Evolutionary conservation across 2,329 filamentous ascomycete species (phyloP).

Genomic region (Penicillium hesseltinei): DNA sequence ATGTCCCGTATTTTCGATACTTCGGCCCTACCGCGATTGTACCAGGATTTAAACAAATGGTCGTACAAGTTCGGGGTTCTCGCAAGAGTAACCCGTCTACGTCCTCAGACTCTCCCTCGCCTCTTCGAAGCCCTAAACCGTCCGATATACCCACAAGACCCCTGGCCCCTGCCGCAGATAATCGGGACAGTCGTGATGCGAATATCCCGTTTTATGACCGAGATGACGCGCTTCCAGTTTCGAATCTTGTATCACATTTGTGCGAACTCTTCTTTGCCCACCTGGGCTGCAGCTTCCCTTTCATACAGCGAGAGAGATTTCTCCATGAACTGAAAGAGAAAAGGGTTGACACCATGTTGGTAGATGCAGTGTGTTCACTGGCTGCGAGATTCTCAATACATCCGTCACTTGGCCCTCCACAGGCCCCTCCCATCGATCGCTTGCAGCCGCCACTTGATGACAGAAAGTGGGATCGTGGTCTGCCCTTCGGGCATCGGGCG

Average conservation of each 20-base stretch:
- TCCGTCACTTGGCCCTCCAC: constrained; percentile 49
- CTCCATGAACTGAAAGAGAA: constrained; percentile 76
- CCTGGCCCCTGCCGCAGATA: constrained; percentile 23
- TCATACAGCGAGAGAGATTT: constrained; percentile 71
- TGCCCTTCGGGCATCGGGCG: constrained; percentile 75
- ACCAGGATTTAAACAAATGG: constrained; percentile 90
- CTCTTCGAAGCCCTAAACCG: constrained; percentile 35
- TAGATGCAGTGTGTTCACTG: constrained; percentile 80
- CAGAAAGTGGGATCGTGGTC: constrained; percentile 65
- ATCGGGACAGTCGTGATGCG: constrained; percentile 32
- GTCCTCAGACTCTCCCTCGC: constrained; percentile 40
- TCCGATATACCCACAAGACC: constrained; percentile 20
- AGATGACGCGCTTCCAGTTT: constrained; percentile 67
- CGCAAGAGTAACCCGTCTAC: constrained; percentile 41
- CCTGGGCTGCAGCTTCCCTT: constrained; percentile 82
- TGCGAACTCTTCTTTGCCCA: constrained; percentile 79
- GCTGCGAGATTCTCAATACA: constrained; percentile 74
- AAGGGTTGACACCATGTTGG: constrained; percentile 75
- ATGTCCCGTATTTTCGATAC: constrained; percentile 84
- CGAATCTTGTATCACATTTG: constrained; percentile 71
- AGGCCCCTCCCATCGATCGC: constrained; percentile 53
- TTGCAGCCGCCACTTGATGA: constrained; percentile 32
- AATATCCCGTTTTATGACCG: constrained; percentile 72
- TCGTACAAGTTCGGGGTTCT: constrained; percentile 58
- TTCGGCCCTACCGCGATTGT: constrained; percentile 90